Percentiles rank a stretch among this genome's conserved stretches.
Evolutionary conservation across 768 basidiomycete genomes (phyloP).

Genomic region (Ramaria rubella): DNA sequence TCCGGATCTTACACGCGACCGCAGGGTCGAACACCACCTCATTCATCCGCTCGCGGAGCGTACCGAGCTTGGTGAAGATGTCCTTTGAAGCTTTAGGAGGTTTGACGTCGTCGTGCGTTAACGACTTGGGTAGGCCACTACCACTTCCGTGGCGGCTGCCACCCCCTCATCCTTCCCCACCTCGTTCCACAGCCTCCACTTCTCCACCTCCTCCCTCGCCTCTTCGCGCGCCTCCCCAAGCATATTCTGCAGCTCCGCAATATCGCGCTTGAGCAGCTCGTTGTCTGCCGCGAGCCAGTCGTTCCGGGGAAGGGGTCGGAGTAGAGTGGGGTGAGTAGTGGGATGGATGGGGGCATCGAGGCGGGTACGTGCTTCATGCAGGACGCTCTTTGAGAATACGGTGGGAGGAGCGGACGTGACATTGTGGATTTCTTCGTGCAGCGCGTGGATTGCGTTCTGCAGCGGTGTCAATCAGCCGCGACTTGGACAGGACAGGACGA

Average conservation of each 20-base stretch:
- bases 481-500: neutral
- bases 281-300: slow-evolving; percentile 86
- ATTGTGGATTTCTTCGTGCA: slow-evolving; percentile 59
- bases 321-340: no score
- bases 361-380: slow-evolving; percentile 58
- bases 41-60: slow-evolving; percentile 77
- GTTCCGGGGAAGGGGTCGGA: no score
- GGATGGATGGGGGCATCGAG: slow-evolving; percentile 54
- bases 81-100: slow-evolving; percentile 85
- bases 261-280: slow-evolving; percentile 74
- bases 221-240: slow-evolving; percentile 76
- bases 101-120: neutral
- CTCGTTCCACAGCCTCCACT: slow-evolving; percentile 64
- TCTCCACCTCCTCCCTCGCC: no score
- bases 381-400: slow-evolving; percentile 60
- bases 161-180: slow-evolving; percentile 73
- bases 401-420: slow-evolving; percentile 52
- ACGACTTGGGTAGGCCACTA: no score
- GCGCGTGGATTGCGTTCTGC: slow-evolving; percentile 55
- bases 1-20: slow-evolving; percentile 63
- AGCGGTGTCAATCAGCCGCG: slow-evolving; percentile 28
- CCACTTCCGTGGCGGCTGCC: no score
- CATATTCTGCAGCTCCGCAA: slow-evolving; percentile 68
- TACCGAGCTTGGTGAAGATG: slow-evolving; percentile 72
- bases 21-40: slow-evolving; percentile 85